Evolutionary conservation across 768 basidiomycete genomes (phyloP).

Genomic region (Amanita muscaria): DNA sequence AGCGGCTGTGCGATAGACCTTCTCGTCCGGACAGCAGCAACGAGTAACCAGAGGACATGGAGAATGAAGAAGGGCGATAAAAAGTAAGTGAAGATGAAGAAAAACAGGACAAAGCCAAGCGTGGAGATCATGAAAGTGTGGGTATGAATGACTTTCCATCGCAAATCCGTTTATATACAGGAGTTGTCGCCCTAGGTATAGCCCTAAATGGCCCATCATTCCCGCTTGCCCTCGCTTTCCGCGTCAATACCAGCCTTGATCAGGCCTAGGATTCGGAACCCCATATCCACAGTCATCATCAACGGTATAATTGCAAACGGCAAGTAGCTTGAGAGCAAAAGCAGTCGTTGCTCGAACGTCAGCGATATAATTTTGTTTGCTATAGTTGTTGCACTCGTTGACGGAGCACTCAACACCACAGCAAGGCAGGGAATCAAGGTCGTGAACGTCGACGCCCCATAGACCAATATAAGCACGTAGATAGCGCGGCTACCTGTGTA

Average conservation of each 20-base stretch:
- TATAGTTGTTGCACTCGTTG: constrained; percentile 22
- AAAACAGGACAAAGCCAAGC: too few species aligned
- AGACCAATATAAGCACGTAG: constrained; percentile 59
- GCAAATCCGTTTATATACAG: too few species aligned
- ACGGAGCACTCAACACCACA: constrained; percentile 46
- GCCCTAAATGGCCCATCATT: too few species aligned
- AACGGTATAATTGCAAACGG: constrained; percentile 71
- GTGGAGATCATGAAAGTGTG: too few species aligned
- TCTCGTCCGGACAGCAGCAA: too few species aligned
- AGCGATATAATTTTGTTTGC: constrained; percentile 28
- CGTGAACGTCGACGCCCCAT: constrained; percentile 71
- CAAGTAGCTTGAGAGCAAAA: constrained; percentile 62
- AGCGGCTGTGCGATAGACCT: too few species aligned
- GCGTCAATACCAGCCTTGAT: constrained; percentile 19
- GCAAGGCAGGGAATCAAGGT: constrained; percentile 68
- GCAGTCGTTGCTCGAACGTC: constrained; percentile 39
- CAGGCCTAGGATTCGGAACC: constrained; percentile 28
- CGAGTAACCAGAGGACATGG: too few species aligned
- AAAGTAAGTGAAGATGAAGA: too few species aligned
- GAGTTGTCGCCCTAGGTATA: too few species aligned
- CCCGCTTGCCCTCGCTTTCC: constrained; percentile 21
- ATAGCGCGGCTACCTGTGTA: constrained; percentile 38
- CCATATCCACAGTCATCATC: constrained; percentile 69
- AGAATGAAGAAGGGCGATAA: too few species aligned
- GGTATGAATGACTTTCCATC: too few species aligned